These are phyloP conservation scores for Rhodotorula sp. DNA, from an alignment of 1,284 basidiomycete species.

Conservation along the genomic window DNA sequence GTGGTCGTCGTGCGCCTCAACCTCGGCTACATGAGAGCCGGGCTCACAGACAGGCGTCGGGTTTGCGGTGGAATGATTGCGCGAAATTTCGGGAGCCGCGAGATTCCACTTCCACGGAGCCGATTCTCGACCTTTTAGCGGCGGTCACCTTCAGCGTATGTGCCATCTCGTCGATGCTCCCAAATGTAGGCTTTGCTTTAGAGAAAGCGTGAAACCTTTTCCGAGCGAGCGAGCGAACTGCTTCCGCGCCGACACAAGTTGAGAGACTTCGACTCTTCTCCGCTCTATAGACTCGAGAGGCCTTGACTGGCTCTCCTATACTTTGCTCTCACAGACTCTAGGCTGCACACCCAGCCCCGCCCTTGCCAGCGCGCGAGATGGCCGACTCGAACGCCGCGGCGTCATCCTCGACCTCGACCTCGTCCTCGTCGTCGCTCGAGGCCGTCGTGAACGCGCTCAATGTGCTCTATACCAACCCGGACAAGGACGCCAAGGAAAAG, in stretches of 20 bases:
- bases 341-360: not conserved
- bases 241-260: not conserved
- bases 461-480: conserved; percentile 62
- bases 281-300: not conserved
- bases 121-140: no score
- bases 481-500: conserved; percentile 74
- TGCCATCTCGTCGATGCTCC: no score
- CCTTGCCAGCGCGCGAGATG: not conserved
- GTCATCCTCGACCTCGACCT: not conserved
- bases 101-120: no score
- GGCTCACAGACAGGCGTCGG: no score
- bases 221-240: not conserved
- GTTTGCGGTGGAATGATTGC: no score
- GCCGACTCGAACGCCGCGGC: not conserved
- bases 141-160: no score
- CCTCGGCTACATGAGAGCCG: no score
- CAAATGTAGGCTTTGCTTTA: no score
- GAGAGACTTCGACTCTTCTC: no score
- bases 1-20: no score
- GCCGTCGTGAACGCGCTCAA: conserved; percentile 54
- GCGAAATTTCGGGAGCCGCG: no score
- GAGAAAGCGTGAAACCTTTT: not conserved
- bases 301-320: not conserved
- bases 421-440: not conserved
- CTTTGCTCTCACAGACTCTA: no score